These are phyloP conservation scores for Physcomitrium patens DNA, from an alignment of 225 moss, liverwort and hornwort species.

Conservation along the genomic window DNA sequence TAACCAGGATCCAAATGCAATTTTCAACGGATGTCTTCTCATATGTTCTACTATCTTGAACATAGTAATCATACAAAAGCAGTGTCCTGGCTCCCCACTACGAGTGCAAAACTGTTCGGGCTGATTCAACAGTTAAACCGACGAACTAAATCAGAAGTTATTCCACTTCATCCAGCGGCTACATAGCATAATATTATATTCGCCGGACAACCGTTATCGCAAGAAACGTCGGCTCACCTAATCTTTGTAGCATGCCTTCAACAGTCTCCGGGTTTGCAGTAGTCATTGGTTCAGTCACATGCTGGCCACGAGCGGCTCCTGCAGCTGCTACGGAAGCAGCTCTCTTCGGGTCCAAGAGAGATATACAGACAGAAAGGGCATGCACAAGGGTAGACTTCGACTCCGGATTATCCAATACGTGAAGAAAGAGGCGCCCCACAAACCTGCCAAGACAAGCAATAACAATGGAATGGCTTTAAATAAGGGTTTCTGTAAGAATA, in stretches of 20 bases:
- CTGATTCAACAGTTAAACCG: too few relatives aligned
- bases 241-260: conserved; percentile 96
- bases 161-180: too few relatives aligned
- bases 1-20: too few relatives aligned
- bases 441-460: conserved; percentile 56
- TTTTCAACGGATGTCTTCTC: too few relatives aligned
- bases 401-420: conserved; percentile 94
- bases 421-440: conserved; percentile 86
- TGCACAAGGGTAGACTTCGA: conserved; percentile 95
- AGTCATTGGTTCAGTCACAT: conserved; percentile 66
- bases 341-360: conserved; percentile 93
- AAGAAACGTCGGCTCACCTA: conserved; percentile 58
- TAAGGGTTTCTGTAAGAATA: too few relatives aligned
- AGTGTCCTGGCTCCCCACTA: too few relatives aligned
- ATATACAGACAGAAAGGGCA: conserved; percentile 93
- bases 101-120: too few relatives aligned
- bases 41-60: too few relatives aligned
- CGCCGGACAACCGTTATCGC: neutral
- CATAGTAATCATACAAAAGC: too few relatives aligned
- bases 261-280: conserved; percentile 98
- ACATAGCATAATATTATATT: too few relatives aligned
- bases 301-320: conserved; percentile 78
- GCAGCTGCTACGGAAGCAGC: conserved; percentile 86
- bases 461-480: too few relatives aligned
- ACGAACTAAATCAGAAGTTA: too few relatives aligned